Evolutionary conservation across 1,284 basidiomycete genomes (phyloP).

Genomic region (Boletus sp.): DNA sequence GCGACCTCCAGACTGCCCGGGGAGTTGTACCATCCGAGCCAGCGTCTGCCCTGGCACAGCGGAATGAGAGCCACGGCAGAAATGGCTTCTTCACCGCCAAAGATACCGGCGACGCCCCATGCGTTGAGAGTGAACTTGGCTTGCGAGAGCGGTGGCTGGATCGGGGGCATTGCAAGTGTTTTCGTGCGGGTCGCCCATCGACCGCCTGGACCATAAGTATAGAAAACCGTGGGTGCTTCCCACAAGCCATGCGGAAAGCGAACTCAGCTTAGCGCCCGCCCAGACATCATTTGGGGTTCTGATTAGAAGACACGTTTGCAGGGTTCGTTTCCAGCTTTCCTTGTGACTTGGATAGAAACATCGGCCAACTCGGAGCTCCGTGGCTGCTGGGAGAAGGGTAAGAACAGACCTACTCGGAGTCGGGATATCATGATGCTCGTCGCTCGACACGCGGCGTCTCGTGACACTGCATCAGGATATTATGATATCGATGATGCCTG

Average conservation of each 20-base stretch:
- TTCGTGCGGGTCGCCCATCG: background rate
- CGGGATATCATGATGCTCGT: too few species aligned
- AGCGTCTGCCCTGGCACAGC: slow-evolving; percentile 27
- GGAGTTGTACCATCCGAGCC: slow-evolving; percentile 36
- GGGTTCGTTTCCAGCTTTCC: background rate
- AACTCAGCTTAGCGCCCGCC: background rate
- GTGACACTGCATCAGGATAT: too few species aligned
- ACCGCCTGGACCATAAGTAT: background rate
- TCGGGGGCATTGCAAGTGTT: slow-evolving; percentile 14
- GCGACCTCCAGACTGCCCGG: slow-evolving; percentile 31
- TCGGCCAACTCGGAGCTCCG: background rate
- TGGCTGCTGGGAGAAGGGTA: background rate
- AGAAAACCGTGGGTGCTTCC: background rate
- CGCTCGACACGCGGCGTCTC: too few species aligned
- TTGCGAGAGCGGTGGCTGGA: slow-evolving; percentile 9
- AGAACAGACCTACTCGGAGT: too few species aligned
- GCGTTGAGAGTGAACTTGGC: slow-evolving; percentile 24
- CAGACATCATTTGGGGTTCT: background rate
- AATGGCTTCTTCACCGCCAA: slow-evolving; percentile 34
- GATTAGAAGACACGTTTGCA: background rate
- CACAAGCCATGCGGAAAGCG: too few species aligned
- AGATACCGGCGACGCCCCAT: slow-evolving; percentile 29
- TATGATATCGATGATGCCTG: too few species aligned
- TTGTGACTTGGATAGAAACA: background rate
- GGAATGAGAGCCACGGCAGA: slow-evolving; percentile 30